Evolutionary conservation across 768 basidiomycete genomes (phyloP).

Genomic region (Mycena crocata): DNA sequence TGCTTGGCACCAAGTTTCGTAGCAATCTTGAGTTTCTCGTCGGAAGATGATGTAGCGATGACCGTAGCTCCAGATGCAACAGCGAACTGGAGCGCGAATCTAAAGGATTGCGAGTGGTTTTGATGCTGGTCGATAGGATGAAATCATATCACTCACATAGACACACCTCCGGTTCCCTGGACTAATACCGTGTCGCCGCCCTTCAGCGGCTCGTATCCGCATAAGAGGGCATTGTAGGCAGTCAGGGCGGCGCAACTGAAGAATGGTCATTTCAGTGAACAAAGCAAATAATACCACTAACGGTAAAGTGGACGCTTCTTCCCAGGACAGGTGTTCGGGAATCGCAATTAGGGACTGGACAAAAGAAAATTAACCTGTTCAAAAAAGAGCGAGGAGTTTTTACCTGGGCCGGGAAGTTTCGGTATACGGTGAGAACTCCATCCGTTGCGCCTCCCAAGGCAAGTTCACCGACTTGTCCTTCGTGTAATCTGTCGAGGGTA

Average conservation of each 20-base stretch:
- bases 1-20: conserved; percentile 55
- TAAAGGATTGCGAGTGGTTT: conserved; percentile 29
- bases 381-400: not conserved
- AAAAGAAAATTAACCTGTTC: not conserved
- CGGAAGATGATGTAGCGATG: conserved; percentile 64
- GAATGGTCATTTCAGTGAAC: not conserved
- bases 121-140: not conserved
- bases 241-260: conserved; percentile 58
- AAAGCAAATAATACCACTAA: conserved; percentile 41
- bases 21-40: conserved; percentile 57
- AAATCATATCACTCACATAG: conserved; percentile 42
- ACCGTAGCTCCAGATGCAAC: conserved; percentile 61
- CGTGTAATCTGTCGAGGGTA: conserved; percentile 58
- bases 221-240: conserved; percentile 58
- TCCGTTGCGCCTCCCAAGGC: conserved; percentile 58
- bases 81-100: conserved; percentile 62
- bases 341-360: conserved; percentile 60
- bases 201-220: conserved; percentile 51
- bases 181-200: conserved; percentile 61
- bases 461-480: conserved; percentile 52
- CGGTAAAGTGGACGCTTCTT: conserved; percentile 75
- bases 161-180: conserved; percentile 59
- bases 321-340: conserved; percentile 68
- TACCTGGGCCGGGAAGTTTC: conserved; percentile 60
- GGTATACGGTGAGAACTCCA: conserved; percentile 67